Base-by-base conservation (phyloP, 129 eudicot species). In the Lonicera japonica region DNA sequence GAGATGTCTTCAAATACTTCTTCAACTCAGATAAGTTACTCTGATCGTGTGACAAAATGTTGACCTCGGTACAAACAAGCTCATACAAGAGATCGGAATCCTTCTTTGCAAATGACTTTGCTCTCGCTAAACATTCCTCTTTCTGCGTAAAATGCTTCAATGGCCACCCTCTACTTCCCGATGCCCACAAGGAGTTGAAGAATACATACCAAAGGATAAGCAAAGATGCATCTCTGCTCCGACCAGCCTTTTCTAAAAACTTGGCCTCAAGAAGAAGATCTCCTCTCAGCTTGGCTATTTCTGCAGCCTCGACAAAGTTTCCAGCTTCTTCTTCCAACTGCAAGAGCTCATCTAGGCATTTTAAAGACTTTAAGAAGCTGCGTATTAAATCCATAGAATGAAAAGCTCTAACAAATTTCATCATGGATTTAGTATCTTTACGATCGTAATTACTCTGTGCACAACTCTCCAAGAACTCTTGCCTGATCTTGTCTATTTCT, bases 241-340 rank as follows among this genome's bases (percentile, higher is more conserved):
- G 11, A 55, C 83, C 86, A 25, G 84, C 88, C 70, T 80, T 82
- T 11, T 43, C 86, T 34, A 77, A 64, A 18, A 85, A 63, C 69
- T 86, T 86, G 18, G 81, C 84, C 63, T 89, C 95, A 29, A 56
- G 78, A 21, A 83, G 21, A 58, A 73, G 40, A 69, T 89, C 75
- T 47, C 95, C 91, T 58, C 56, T 71, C 25, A 66, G 54, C 47
- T 74, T 80, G 0, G 87, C 95, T 38, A 89, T 72, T 57, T 76
- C 86, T 0, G 83, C 90, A 68, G 97, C 97, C 45, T 70, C 82
- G 17, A 65, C 29, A 53, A 80, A 85, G 66, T 83, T 68, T 21
- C 90, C 86, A 0, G 82, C 60, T 69, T 85, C 95, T 75, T 77
- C 86, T 73, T 89, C 97, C 67, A 89, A 57, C 69, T 60, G 4